Evolutionary conservation across 495 filamentous ascomycete species (phyloP).

Genomic region (Penicillium robsamsonii): DNA sequence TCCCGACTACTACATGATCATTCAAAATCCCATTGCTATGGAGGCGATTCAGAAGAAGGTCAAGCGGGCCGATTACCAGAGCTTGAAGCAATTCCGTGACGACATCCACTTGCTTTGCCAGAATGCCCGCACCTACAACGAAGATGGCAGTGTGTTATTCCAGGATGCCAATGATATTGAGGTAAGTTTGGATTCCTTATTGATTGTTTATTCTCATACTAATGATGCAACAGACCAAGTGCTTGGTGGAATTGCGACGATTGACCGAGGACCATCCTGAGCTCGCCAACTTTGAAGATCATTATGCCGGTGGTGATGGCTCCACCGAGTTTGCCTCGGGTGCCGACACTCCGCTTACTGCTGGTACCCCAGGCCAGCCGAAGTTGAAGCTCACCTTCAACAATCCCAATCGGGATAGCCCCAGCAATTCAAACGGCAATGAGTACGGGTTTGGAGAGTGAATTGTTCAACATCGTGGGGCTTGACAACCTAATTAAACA

Average conservation of each 20-base stretch:
- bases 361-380: conserved; percentile 50
- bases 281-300: conserved; percentile 67
- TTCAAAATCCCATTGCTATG: conserved; percentile 88
- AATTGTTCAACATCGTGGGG: conserved; percentile 8
- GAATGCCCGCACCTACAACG: conserved; percentile 94
- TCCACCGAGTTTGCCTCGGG: conserved; percentile 65
- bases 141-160: conserved; percentile 87
- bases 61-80: conserved; percentile 87
- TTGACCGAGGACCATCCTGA: conserved; percentile 70
- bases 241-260: conserved; percentile 63
- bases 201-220: conserved; percentile 21
- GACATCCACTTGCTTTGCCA: conserved; percentile 81
- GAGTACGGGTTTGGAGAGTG: conserved; percentile 39
- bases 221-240: conserved; percentile 55
- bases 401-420: conserved; percentile 40
- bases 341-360: conserved; percentile 67
- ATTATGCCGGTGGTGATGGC: conserved; percentile 53
- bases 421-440: conserved; percentile 27
- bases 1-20: conserved; percentile 91
- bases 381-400: conserved; percentile 60
- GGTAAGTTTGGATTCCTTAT: conserved; percentile 52
- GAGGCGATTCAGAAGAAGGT: conserved; percentile 90
- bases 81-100: conserved; percentile 70
- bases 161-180: conserved; percentile 91
- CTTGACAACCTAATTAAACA: background rate